Evolutionary conservation across 352 stramenopile genomes (phyloP), one percentile per base, ranked within the genome.

Genomic region (Thalassiosira hispida): DNA sequence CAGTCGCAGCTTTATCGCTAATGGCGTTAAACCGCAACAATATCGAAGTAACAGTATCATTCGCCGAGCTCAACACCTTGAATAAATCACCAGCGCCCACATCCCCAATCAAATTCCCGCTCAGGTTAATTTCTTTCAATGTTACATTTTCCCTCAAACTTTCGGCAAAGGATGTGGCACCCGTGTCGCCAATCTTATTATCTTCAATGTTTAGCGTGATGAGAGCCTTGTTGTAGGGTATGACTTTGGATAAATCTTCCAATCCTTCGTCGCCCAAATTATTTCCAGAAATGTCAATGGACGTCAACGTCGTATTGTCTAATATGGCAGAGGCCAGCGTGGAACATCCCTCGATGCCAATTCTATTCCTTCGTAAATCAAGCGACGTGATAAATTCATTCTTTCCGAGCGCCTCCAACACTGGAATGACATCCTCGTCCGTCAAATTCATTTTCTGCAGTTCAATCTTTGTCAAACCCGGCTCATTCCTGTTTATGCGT

Each of bases 51-150:
- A 79, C 14, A 25, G 52, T 57, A 16, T 16, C 11, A 23, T 73
- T 73, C n/a, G 42, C 40, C 1, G 61, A 55, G n/a, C 46, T 14
- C 20, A 79, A 33, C 7, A 72, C 53, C 22, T 68, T 55, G 25
- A 75, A 72, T 11, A 79, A 29, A 53, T 79, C 96, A 3, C 91
- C 85, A 0, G 95, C 96, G 9, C 96, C 96, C 77, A 97, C 94
- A 67, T 95, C 91, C 0, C 92, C 96, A 81, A 98, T 96, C 2
- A 84, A 77, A 67, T 98, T 98, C 12, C 91, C 92, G 38, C 92
- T 90, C 16, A 98, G 78, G 42, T 98, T 95, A 4, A 98, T 83
- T 72, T 98, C 95, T 2, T 86, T 82, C 4, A 98, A 92, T 16
- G 94, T 94, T 1, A 79, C 88, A 57, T 96, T 96, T 9, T 89